A percentile compares a stretch with the other conserved stretches of the same genome.
phyloP scores from a whole-genome alignment of 768 basidiomycete species.

The Leccinum truebloodii region DNA sequence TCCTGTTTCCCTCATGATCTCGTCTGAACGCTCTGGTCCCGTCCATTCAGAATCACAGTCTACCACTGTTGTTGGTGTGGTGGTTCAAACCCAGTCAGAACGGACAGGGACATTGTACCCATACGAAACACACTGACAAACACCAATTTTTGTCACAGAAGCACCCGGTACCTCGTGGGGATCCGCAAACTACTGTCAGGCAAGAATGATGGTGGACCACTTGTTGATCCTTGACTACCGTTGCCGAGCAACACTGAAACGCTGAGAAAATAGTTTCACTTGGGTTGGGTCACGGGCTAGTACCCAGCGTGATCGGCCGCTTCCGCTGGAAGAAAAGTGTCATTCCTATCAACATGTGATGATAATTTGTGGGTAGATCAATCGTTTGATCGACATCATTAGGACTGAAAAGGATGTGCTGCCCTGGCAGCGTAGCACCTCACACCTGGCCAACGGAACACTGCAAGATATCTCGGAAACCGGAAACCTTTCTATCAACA shows the following conservation, averaged over 20 bases:
- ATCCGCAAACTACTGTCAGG: not conserved
- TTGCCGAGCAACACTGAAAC: not conserved
- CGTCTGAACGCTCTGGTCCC: not conserved
- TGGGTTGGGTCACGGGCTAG: not conserved
- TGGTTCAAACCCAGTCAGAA: not conserved
- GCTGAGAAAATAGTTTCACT: not conserved
- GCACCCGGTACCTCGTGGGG: not conserved
- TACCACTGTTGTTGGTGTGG: not conserved
- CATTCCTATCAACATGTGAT: not conserved
- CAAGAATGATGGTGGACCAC: not conserved
- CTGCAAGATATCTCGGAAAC: not conserved
- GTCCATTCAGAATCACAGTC: not conserved
- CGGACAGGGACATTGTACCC: not conserved
- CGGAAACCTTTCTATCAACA: not conserved
- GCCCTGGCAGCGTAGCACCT: not conserved
- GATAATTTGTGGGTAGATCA: not conserved
- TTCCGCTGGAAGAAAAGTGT: not conserved
- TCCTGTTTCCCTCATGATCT: not conserved
- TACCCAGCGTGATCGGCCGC: not conserved
- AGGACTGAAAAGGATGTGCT: not conserved
- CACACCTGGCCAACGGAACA: not conserved
- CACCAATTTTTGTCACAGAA: not conserved
- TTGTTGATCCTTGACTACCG: not conserved
- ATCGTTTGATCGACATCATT: not conserved
- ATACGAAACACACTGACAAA: not conserved